Evolutionary conservation across 768 basidiomycete species (phyloP), one percentile per base, ranked within the genome.

Genomic region (Pleurotus djamor): DNA sequence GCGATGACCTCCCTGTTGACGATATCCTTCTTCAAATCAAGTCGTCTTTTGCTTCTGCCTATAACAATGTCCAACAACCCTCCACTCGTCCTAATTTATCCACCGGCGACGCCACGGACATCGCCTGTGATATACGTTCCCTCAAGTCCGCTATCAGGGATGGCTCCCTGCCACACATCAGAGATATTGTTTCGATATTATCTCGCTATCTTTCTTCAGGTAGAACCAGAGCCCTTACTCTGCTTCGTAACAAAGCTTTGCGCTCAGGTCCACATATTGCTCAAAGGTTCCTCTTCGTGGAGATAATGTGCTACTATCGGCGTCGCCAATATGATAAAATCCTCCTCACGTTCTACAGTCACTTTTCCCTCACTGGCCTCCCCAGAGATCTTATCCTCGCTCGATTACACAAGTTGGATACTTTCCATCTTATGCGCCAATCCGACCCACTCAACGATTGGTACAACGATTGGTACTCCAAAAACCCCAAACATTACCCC

Each of bases 291-390:
- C 49, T 78, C 14, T 71, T 76, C 48, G 75, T 76, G 1, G 78
- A 83, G 63, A 78, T 83, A 77, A 61, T 78, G 13, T 76, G 72
- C 62, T 77, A 81, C 59, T 65, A 67, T 5, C 70, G 69, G 5
- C 52, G 63, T 16, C 54, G 59, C 5, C 61, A 67, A 14, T 64
- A 69, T 44, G 58, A 64, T 14, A 69, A 76, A 21, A 72, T 81
- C 58, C 68, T 85, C 51, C 59, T 71, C 49, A 71, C 79, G 0
- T 91, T 84, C 65, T 68, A 70, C 10, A 74, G 79, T 5, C 76
- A 83, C 56, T 89, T 87, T 64, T 78, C 77, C 57, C 61, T 76
- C 5, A 69, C 76, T 38, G 86, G 83, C 12, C 72, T 90, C n/a
- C 86, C 88, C 34, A 56, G 72, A 37, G 67, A 72, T 7, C 67